Base-by-base conservation (phyloP, 1,284 basidiomycete species). In the Apiotrichum mycotoxinovorans region DNA sequence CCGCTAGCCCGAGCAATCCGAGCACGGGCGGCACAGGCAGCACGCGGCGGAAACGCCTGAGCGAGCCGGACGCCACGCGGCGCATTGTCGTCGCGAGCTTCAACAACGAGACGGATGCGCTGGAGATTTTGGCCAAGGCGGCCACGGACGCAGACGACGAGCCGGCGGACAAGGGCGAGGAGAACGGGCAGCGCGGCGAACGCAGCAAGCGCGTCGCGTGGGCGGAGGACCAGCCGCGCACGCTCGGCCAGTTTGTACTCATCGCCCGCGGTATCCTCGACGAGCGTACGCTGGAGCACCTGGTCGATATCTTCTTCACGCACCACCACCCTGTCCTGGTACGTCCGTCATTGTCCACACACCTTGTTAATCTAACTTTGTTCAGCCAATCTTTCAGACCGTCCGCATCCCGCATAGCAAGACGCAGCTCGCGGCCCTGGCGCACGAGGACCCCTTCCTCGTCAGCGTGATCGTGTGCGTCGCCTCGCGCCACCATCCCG, bases 91-190 rank as follows among this genome's bases (percentile, higher is more conserved):
- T 73, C 27, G 74, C 74, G 9, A 74, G 69, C 52, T 72, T 78
- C 61, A 70, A 68, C 56, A 78, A 78, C 51, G 77, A 78, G 65
- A 74, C 71, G 53, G 77, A 78, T 54, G 77, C 77, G 5, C 62
- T 78, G 33, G 71, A 74, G 51, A 75, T 78, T 14, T 64, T 78
- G 26, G 77, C 76, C 26, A 69, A 74, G 59, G 76, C 77, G 0
- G 75, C 75, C 2, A 74, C 71, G 2, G 71, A 71, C 41, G 66
- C 54, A 7, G 59, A 63, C 38, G 62, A 49, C 9, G 54, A 65
- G 3, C 38, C 49, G 3, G 35, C 50, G 2, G 65, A 68, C 35
- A 58, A 57, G 43, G 56, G 57, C 35, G 52, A 49, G 15, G 52
- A 18, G 11, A 52, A 35, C n/a, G 44, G 38, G 2, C 34, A 30